phyloP scores from a whole-genome alignment of 306 rosid genomes.

The Oxytropis ochrocephala region DNA sequence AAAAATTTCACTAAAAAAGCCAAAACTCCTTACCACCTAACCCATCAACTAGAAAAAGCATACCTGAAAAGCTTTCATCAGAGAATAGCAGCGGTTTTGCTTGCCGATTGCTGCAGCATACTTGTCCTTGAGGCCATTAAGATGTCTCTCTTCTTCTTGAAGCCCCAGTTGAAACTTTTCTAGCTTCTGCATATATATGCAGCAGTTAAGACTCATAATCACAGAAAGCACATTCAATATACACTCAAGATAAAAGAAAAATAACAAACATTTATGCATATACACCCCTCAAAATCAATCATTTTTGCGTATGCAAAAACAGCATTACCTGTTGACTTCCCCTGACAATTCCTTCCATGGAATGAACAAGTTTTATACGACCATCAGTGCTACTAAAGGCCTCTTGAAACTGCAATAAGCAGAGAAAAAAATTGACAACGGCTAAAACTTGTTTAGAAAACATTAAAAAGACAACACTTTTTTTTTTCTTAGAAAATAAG shows the following conservation, averaged over 20 bases:
- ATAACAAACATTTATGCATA: neutral
- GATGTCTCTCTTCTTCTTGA: constrained; percentile 54
- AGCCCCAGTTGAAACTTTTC: constrained; percentile 55
- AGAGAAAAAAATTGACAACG: neutral
- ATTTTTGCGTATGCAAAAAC: neutral
- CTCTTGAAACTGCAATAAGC: constrained; percentile 68
- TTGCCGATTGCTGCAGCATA: constrained; percentile 52
- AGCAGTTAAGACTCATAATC: constrained; percentile 9
- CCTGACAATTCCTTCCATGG: constrained; percentile 92
- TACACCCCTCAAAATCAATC: neutral
- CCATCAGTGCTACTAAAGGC: constrained; percentile 71
- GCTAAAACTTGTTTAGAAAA: constrained; percentile 6
- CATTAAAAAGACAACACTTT: neutral
- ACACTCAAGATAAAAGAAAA: neutral
- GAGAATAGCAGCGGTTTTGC: constrained; percentile 61
- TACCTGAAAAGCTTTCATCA: constrained; percentile 81
- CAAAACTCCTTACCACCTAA: neutral
- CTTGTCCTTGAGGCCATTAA: constrained; percentile 48
- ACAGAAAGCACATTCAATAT: neutral
- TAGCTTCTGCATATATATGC: constrained; percentile 54
- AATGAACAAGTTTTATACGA: constrained; percentile 60
- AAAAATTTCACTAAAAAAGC: neutral
- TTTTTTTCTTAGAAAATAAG: neutral
- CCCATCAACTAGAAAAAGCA: neutral
- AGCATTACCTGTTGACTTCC: constrained; percentile 77